These are phyloP conservation scores for Mycena latifolia DNA, from an alignment of 768 basidiomycete species.

Conservation along the genomic window DNA sequence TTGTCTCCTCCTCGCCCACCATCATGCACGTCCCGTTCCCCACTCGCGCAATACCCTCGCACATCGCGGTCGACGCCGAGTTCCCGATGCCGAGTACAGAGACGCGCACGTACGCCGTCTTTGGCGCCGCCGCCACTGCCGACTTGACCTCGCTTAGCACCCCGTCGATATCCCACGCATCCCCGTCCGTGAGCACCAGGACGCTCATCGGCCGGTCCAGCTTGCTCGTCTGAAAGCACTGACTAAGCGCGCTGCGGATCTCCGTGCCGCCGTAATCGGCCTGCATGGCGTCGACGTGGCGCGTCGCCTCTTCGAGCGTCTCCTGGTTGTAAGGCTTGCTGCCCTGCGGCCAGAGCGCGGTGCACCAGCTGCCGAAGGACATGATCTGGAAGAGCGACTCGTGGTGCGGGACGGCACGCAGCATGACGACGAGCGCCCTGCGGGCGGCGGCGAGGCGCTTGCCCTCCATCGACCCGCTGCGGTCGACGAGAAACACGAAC, in stretches of 20 bases:
- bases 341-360: slow-evolving; percentile 44
- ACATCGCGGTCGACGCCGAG: slow-evolving; percentile 53
- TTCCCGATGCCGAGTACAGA: slow-evolving; percentile 62
- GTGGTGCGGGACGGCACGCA: slow-evolving; percentile 50
- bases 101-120: slow-evolving; percentile 48
- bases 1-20: slow-evolving; percentile 55
- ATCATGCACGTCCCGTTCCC: slow-evolving; percentile 57
- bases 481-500: slow-evolving; percentile 61
- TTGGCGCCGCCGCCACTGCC: slow-evolving; percentile 40
- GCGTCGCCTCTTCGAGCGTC: slow-evolving; percentile 45
- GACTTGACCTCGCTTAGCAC: slow-evolving; percentile 29
- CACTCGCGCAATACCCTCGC: slow-evolving; percentile 53
- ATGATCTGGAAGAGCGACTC: slow-evolving; percentile 57
- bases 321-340: slow-evolving; percentile 41
- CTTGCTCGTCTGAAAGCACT: slow-evolving; percentile 44
- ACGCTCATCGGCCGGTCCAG: slow-evolving; percentile 49
- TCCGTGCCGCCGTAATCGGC: slow-evolving; percentile 58
- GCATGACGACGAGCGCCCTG: slow-evolving; percentile 50
- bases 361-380: slow-evolving; percentile 48
- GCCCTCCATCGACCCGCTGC: slow-evolving; percentile 54
- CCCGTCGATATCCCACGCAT: slow-evolving; percentile 34
- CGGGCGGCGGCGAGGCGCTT: slow-evolving; percentile 50
- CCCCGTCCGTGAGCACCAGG: slow-evolving; percentile 62
- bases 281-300: slow-evolving; percentile 41
- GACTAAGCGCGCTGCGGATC: slow-evolving; percentile 47